Percentiles rank a stretch among this genome's conserved stretches.
These are phyloP conservation scores for Pseudevernia furfuracea DNA, from an alignment of 495 filamentous ascomycete species.

Conservation along the genomic window DNA sequence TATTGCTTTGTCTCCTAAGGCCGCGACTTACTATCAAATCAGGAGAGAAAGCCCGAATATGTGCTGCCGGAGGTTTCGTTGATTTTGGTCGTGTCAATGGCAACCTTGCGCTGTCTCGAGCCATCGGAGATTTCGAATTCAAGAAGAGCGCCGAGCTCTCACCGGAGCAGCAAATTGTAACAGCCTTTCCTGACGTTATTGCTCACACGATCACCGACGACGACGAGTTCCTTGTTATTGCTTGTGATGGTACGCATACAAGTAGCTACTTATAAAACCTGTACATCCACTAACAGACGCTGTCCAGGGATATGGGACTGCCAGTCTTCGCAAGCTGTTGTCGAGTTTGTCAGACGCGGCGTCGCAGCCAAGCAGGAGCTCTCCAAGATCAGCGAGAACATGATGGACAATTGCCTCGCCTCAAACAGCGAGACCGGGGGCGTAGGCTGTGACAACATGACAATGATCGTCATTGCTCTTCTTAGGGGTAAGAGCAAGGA, in stretches of 20 bases:
- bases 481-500: slow-evolving; percentile 87
- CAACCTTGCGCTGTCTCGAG: slow-evolving; percentile 93
- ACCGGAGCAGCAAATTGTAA: slow-evolving; percentile 96
- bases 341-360: slow-evolving; percentile 92
- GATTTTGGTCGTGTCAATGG: slow-evolving; percentile 97
- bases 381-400: slow-evolving; percentile 92
- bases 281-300: background rate
- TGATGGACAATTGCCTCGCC: slow-evolving; percentile 99
- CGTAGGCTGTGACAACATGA: slow-evolving; percentile 99
- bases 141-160: slow-evolving; percentile 97
- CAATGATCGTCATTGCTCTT: slow-evolving; percentile 85
- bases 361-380: slow-evolving; percentile 93
- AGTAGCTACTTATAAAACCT: background rate
- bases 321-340: slow-evolving; percentile 92
- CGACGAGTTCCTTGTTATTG: slow-evolving; percentile 94
- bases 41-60: slow-evolving; percentile 96
- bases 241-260: slow-evolving; percentile 75
- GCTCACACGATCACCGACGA: slow-evolving; percentile 84
- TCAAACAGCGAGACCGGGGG: slow-evolving; percentile 96
- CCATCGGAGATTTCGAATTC: slow-evolving; percentile 98
- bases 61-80: slow-evolving; percentile 91
- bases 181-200: slow-evolving; percentile 88
- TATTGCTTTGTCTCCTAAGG: slow-evolving; percentile 11
- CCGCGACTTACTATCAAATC: slow-evolving; percentile 22
- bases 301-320: slow-evolving; percentile 93